Evolutionary conservation across 2,329 filamentous ascomycete genomes (phyloP).

Genomic region (Sporothrix schenckii): DNA sequence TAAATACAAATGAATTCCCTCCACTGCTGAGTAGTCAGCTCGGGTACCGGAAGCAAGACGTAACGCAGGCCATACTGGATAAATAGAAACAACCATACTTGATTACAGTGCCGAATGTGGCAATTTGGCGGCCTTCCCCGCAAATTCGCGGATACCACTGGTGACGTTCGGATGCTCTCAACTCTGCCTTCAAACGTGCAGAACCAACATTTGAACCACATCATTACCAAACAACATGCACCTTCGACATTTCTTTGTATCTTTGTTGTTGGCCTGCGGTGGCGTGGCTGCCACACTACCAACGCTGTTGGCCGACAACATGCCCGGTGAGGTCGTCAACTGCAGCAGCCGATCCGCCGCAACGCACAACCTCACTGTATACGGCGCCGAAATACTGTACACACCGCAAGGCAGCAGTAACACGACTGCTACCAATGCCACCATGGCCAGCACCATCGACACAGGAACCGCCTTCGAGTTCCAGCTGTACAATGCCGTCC

Average conservation of each 20-base stretch:
- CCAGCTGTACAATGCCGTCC: constrained; percentile 33
- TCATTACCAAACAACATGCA: neutral
- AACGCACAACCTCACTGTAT: constrained; percentile 31
- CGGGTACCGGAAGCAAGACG: neutral
- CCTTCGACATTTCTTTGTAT: neutral
- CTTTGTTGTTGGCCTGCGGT: neutral
- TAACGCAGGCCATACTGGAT: neutral
- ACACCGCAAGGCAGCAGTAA: neutral
- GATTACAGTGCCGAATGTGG: neutral
- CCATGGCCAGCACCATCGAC: neutral
- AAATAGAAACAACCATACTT: neutral
- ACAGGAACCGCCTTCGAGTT: constrained; percentile 31
- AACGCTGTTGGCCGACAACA: neutral
- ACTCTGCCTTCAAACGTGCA: neutral
- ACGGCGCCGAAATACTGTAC: constrained; percentile 30
- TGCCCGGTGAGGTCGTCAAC: constrained; percentile 20
- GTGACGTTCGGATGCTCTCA: too few relatives aligned
- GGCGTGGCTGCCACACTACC: neutral
- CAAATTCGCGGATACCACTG: too few relatives aligned
- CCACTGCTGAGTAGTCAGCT: neutral
- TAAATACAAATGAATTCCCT: neutral
- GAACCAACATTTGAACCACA: neutral
- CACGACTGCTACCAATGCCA: neutral
- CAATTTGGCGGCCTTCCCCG: neutral
- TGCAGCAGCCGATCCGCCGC: constrained; percentile 25